Evolutionary conservation across 257 asterid species (phyloP), one percentile per base, ranked within the genome.

Genomic region (Solanum piurae): DNA sequence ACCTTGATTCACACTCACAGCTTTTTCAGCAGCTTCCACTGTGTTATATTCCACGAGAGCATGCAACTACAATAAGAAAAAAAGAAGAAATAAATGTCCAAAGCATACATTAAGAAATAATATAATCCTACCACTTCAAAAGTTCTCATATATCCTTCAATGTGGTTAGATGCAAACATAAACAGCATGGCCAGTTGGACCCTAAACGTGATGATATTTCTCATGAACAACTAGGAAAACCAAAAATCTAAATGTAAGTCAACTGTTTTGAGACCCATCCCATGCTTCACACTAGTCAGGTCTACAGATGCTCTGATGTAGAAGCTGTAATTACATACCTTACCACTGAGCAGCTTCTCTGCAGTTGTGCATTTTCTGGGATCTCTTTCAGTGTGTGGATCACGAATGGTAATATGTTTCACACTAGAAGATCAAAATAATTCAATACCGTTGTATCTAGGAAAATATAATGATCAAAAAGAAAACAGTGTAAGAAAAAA

Each of bases 31-130:
- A 92, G 99, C 97, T 89, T 94, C 98, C 89, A 92, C 91, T 6
- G 93, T 90, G 88, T 94, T 94, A 36, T 94, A 96, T 91, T 95
- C 99, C 95, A 96, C 98, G 84, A 93, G 93, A 90, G 99, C 99
- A 91, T 96, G 98, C 90, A 97, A 86, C 99, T 97, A 88, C 87
- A 91, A 38, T 71, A 62, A 74, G 64, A 83, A 86, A 88, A 73
- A 40, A 23, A 6, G 9, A 40, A 62, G 10, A 12, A 85, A 69
- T 85, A 21, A 88, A 83, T 85, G 44, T 71, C 74, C 27, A 83
- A 84, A 74, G 74, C 55, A 83, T 27, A 74, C 49, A 38, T 55
- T 86, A 60, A 75, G 85, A 83, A 77, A 69, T 62, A 80, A 68
- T 29, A 21, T 37, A 83, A 44, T 12, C 29, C 69, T n/a, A 18